Evolutionary conservation across 345 rosid genomes (phyloP), one percentile per base, ranked within the genome.

Genomic region (Ceriops decandra): DNA sequence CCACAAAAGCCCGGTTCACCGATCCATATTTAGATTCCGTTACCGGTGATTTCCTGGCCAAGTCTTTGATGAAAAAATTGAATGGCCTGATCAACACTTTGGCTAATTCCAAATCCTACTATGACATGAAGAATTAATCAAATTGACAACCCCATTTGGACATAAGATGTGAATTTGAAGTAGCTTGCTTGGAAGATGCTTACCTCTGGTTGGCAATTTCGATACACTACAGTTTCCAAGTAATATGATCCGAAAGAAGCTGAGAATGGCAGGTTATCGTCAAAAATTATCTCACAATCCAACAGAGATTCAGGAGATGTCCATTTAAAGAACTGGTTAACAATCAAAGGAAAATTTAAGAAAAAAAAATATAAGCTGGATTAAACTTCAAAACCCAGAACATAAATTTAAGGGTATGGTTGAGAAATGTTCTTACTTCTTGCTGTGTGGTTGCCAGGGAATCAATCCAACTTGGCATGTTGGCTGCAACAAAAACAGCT

Each of bases 61-160:
- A 70, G 10, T 79, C 85, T 49, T 74, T 70, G 42, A 68, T 0
- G 66, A 77, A 74, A 42, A 82, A 28, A 62, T 70, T 61, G n/a
- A 35, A 66, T 31, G 80, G 85, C 42, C 85, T 54, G 2, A 70
- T 20, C 68, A 79, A 61, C 66, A 52, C 36, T 73, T 69, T 76
- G 1, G 69, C 83, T 59, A 82, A 53, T 33, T 79, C 83, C 63
- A 72, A n/a, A 66, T 79, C 83, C 81, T 79, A 68, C n/a, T 3
- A 21, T n/a, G 15, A 26, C 52, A 20, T n/a, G 28, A n/a, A 36
- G 26, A 36, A 62, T 11, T 5, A 16, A 22, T 36, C 11, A 16
- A 54, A 54, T 54, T 54, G 59, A 27, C 9, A 54, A 1, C 59
- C 24, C 59, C 49, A 13, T 42, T 42, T 42, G 28, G 59, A 54